Evolutionary conservation across 2,329 filamentous ascomycete genomes (phyloP), one percentile per base, ranked within the genome.

Genomic region (Alternaria triticina): DNA sequence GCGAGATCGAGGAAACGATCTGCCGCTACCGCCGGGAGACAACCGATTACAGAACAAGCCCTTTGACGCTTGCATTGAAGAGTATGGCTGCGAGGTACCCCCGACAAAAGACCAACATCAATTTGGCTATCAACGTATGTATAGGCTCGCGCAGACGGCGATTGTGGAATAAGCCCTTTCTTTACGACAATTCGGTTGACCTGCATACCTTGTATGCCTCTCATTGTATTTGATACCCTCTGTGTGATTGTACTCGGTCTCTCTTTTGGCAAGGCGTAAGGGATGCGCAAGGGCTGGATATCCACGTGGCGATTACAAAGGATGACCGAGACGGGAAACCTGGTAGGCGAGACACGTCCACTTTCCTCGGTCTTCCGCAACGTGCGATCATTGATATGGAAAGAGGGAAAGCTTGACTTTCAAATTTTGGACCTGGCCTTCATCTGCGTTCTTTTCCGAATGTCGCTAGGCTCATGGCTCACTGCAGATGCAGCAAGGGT

Each of bases 1-100:
- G 51, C 93, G 91, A 74, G 56, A 68, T 6, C 54, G 62, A 22
- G 68, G 69, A 20, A 61, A 59, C 15, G 65, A 73, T 40, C 62
- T 77, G 33, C 73, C 74, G 10, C 59, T 77, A 7, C 69, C 72
- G 2, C 59, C 66, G 11, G 73, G 68, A 12, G 74, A 75, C 22
- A 64, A 69, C 13, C 65, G 70, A 25, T 46, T 79, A 3, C 74
- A 79, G 11, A 84, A 83, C 60, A 72, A 71, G 36, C 75, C 83
- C 0, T 86, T 86, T 60, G 82, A 84, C 36, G 66, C 69, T 20
- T 68, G 66, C 28, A 71, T 74, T 15, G 71, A 73, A 50, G 72
- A 74, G 47, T 74, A 74, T 45, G 72, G 72, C 11, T 47, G 56
- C n/a, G 60, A 74, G 25, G 68, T 70, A 10, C 62, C 59, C 4